These are phyloP conservation scores for Trichophyton simii DNA, from an alignment of 2,329 filamentous ascomycete genomes.

Conservation along the genomic window DNA sequence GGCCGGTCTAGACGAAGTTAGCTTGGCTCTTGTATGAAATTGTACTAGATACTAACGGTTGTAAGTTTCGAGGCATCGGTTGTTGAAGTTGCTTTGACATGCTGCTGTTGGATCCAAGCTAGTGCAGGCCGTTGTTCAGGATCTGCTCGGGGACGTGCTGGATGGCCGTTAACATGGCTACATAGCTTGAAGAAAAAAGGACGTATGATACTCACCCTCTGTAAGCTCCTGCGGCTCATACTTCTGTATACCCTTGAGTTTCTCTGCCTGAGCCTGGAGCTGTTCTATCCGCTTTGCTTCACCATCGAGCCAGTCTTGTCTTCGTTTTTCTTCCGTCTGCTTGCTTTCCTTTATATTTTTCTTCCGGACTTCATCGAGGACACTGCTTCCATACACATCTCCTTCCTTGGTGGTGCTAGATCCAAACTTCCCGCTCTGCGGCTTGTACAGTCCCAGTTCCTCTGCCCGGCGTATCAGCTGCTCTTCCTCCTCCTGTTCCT, in stretches of 20 bases:
- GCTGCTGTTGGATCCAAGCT: conserved; percentile 34
- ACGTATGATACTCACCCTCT: conserved; percentile 21
- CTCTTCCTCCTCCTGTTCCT: conserved; percentile 28
- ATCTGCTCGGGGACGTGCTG: conserved; percentile 30
- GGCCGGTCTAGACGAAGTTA: conserved; percentile 23
- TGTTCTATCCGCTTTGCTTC: conserved; percentile 33
- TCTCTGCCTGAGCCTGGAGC: conserved; percentile 21
- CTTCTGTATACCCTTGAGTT: conserved; percentile 26
- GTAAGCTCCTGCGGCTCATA: conserved; percentile 25
- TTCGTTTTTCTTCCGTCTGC: conserved; percentile 36
- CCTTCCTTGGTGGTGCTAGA: conserved; percentile 30
- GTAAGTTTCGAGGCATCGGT: conserved; percentile 25
- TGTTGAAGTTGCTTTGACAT: conserved; percentile 26
- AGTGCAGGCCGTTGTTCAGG: conserved; percentile 28
- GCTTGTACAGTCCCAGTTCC: conserved; percentile 30
- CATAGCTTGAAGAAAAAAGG: background rate
- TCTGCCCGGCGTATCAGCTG: conserved; percentile 28
- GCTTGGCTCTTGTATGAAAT: background rate
- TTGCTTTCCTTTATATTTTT: conserved; percentile 29
- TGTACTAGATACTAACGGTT: conserved; percentile 19
- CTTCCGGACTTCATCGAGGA: conserved; percentile 29
- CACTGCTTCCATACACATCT: conserved; percentile 32
- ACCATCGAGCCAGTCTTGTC: conserved; percentile 41
- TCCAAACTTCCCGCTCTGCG: conserved; percentile 34
- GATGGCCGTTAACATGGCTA: background rate